A percentile compares a stretch with the other conserved stretches of the same genome.
phyloP scores from a whole-genome alignment of 2,329 filamentous ascomycete genomes.

The Chrysoporthe deuterocubensis region DNA sequence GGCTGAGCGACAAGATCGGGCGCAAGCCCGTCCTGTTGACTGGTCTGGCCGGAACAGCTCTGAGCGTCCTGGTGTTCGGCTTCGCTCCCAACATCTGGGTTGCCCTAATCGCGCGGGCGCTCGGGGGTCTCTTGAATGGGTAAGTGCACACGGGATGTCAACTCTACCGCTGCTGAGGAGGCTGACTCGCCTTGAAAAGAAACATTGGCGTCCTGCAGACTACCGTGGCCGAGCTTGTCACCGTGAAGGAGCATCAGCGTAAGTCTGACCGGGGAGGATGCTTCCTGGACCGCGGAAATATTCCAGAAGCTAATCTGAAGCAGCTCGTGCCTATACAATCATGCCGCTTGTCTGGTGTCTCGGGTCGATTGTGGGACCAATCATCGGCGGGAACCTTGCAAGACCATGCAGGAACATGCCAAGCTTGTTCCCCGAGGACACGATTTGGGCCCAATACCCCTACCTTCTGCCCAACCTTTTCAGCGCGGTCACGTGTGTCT shows the following conservation, averaged over 20 bases:
- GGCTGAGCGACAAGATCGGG: constrained; percentile 87
- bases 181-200: constrained; percentile 46
- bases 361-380: constrained; percentile 90
- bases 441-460: constrained; percentile 83
- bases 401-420: constrained; percentile 86
- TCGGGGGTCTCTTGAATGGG: constrained; percentile 93
- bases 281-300: neutral
- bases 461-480: constrained; percentile 94
- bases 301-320: constrained; percentile 23
- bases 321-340: constrained; percentile 90
- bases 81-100: constrained; percentile 82
- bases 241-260: constrained; percentile 91
- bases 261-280: constrained; percentile 42
- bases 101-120: constrained; percentile 82
- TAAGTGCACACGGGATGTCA: constrained; percentile 49
- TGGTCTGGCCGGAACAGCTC: constrained; percentile 85
- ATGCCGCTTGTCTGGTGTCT: constrained; percentile 99
- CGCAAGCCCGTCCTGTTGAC: constrained; percentile 90
- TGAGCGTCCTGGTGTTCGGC: constrained; percentile 92
- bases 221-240: constrained; percentile 91
- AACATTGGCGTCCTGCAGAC: constrained; percentile 97
- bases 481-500: constrained; percentile 75
- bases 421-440: constrained; percentile 68
- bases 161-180: constrained; percentile 8
- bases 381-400: constrained; percentile 87